phyloP scores from a whole-genome alignment of 768 basidiomycete species.

The Pleurotus tuoliensis region DNA sequence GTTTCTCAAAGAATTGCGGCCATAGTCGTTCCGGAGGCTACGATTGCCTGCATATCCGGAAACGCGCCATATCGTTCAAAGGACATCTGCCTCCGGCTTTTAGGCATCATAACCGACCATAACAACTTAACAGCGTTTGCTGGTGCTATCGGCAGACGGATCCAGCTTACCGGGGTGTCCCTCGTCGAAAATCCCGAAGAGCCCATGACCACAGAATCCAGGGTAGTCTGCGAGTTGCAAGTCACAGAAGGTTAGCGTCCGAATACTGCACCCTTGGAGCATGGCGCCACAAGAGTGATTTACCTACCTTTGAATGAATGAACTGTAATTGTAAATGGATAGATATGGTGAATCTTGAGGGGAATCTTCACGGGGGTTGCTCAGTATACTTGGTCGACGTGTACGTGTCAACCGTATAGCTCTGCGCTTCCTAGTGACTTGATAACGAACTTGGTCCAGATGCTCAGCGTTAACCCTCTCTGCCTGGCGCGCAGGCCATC shows the following conservation, averaged over 20 bases:
- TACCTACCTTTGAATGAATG: neutral
- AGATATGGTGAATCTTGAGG: conserved; percentile 42
- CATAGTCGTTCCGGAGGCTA: neutral
- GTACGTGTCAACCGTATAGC: conserved; percentile 21
- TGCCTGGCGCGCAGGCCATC: conserved; percentile 25
- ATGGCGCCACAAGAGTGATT: conserved; percentile 1
- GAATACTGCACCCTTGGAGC: neutral
- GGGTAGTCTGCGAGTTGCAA: conserved; percentile 35
- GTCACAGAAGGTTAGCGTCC: conserved; percentile 37
- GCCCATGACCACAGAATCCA: conserved; percentile 28
- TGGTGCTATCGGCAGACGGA: neutral
- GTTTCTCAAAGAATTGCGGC: neutral
- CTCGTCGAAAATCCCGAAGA: conserved; percentile 33
- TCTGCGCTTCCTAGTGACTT: neutral
- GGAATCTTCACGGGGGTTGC: conserved; percentile 38
- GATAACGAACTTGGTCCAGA: conserved; percentile 21
- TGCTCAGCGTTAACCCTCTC: conserved; percentile 37
- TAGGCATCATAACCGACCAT: neutral
- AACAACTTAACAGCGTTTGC: neutral
- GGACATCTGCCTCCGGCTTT: neutral
- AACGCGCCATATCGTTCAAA: neutral
- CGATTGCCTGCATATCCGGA: neutral
- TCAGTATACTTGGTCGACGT: conserved; percentile 42
- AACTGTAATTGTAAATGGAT: neutral
- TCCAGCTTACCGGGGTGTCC: conserved; percentile 32